Conservation (phyloP, 2,329 filamentous ascomycete genomes). For the Metarhizium anisopliae region DNA sequence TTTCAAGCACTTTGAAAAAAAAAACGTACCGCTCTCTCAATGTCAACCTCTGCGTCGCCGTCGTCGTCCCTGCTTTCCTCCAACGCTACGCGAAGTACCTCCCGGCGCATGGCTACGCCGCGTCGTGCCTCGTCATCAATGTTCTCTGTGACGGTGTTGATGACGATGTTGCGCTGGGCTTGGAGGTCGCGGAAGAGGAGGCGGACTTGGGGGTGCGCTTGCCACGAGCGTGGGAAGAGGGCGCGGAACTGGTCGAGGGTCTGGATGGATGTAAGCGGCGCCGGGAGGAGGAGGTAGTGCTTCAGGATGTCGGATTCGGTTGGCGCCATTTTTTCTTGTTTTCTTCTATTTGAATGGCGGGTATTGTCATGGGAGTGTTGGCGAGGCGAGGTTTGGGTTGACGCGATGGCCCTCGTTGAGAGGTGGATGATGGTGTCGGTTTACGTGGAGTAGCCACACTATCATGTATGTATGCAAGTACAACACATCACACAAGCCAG, state of each 20-base stretch:
- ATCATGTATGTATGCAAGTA: too few species aligned
- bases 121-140: slow-evolving; percentile 56
- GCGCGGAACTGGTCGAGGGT: slow-evolving; percentile 67
- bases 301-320: slow-evolving; percentile 67
- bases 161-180: slow-evolving; percentile 57
- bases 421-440: too few species aligned
- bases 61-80: slow-evolving; percentile 42
- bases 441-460: too few species aligned
- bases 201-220: slow-evolving; percentile 57
- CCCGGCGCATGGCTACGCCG: slow-evolving; percentile 48
- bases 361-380: neutral
- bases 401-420: too few species aligned
- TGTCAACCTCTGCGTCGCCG: slow-evolving; percentile 53
- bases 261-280: slow-evolving; percentile 63
- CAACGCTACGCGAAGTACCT: slow-evolving; percentile 44
- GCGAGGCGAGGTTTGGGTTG: neutral
- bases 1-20: neutral
- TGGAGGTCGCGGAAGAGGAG: slow-evolving; percentile 73
- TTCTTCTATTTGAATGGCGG: neutral
- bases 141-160: slow-evolving; percentile 57
- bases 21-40: slow-evolving; percentile 45
- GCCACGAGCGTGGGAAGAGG: slow-evolving; percentile 62
- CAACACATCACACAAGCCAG: too few species aligned
- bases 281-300: slow-evolving; percentile 70
- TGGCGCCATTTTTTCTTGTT: slow-evolving; percentile 49